Evolutionary conservation across 768 basidiomycete genomes (phyloP).

Genomic region (Mrakia gelida): DNA sequence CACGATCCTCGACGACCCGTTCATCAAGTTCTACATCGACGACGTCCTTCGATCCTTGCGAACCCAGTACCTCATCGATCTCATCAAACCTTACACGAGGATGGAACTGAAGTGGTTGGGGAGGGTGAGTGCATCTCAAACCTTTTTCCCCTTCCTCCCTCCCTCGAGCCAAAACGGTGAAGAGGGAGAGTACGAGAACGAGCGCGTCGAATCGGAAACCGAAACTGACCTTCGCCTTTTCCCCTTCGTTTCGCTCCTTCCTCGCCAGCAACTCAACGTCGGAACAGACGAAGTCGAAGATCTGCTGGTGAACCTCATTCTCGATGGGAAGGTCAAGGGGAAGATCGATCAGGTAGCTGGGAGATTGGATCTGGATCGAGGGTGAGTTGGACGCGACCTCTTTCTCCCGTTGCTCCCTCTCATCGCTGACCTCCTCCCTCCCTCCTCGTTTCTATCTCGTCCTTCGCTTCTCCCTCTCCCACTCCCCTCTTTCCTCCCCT

Average conservation of each 20-base stretch:
- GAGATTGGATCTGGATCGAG: slow-evolving; percentile 80
- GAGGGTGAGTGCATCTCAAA: slow-evolving; percentile 54
- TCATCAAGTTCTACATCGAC: slow-evolving; percentile 93
- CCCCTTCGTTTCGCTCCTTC: background rate
- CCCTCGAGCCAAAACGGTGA: too few relatives aligned
- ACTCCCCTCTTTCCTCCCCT: background rate
- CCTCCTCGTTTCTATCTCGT: too few relatives aligned
- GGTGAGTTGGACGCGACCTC: slow-evolving; percentile 43
- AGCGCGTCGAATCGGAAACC: background rate
- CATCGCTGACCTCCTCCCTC: background rate
- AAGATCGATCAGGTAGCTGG: slow-evolving; percentile 95
- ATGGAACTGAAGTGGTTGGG: slow-evolving; percentile 90
- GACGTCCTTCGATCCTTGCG: slow-evolving; percentile 89
- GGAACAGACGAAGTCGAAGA: slow-evolving; percentile 86
- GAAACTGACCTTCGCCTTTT: background rate
- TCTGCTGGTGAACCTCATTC: slow-evolving; percentile 82
- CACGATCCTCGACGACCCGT: slow-evolving; percentile 93
- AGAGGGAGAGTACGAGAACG: too few relatives aligned
- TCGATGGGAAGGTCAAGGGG: slow-evolving; percentile 96
- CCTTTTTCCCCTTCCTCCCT: background rate
- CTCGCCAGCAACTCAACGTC: slow-evolving; percentile 87
- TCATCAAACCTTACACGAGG: slow-evolving; percentile 95
- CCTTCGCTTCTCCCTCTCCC: too few relatives aligned
- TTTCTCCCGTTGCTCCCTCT: background rate
- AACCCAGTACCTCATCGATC: slow-evolving; percentile 94